Percentiles rank a stretch among this genome's conserved stretches.
phyloP scores from a whole-genome alignment of 768 basidiomycete genomes.

The Tulasnella sp. region DNA sequence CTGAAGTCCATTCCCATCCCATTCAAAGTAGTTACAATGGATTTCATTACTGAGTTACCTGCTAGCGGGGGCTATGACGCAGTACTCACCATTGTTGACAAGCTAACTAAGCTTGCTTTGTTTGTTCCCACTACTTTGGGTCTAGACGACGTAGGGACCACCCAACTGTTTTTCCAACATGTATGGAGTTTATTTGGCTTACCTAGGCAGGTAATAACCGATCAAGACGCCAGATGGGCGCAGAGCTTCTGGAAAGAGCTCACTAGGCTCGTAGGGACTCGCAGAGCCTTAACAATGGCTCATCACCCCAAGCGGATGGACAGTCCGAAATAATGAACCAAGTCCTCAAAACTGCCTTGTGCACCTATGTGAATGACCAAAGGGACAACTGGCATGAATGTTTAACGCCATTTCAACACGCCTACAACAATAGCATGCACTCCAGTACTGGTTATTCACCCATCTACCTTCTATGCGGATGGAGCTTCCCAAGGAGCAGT shows the following conservation, averaged over 20 bases:
- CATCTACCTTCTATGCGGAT: no score
- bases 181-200: conserved; percentile 11
- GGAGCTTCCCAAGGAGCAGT: no score
- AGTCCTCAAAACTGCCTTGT: conserved; percentile 23
- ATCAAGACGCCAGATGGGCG: conserved; percentile 1
- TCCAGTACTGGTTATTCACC: conserved; percentile 18
- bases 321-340: conserved; percentile 30
- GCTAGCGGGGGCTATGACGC: background rate
- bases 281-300: conserved; percentile 22
- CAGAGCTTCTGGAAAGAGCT: conserved; percentile 23
- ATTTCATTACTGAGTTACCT: conserved; percentile 21
- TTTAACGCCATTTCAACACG: conserved; percentile 20
- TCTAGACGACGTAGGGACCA: background rate
- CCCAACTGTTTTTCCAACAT: conserved; percentile 14
- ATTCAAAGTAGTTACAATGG: conserved; percentile 12
- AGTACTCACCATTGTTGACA: conserved; percentile 15
- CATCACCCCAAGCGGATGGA: conserved; percentile 34
- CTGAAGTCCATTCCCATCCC: conserved; percentile 11
- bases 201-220: conserved; percentile 7
- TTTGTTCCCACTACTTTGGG: conserved; percentile 12
- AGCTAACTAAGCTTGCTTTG: conserved; percentile 14
- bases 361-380: conserved; percentile 22
- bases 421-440: conserved; percentile 27
- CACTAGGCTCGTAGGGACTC: conserved; percentile 15
- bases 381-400: conserved; percentile 22